A percentile compares a stretch with the other conserved stretches of the same genome.
These are phyloP conservation scores for Populus hybrid DNA, from an alignment of 441 rosid genomes.

Conservation along the genomic window DNA sequence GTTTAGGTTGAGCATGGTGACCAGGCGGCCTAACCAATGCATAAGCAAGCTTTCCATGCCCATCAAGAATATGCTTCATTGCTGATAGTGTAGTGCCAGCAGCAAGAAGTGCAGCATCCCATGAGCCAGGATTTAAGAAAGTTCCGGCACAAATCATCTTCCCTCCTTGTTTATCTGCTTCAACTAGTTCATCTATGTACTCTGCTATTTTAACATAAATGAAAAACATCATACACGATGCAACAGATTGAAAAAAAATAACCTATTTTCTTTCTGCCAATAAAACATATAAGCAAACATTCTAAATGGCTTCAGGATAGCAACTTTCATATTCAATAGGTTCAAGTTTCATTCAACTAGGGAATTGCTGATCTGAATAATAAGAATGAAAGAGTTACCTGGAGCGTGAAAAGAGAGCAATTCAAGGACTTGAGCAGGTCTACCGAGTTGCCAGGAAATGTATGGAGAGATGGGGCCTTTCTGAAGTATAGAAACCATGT, in stretches of 20 bases:
- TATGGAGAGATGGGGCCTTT: slow-evolving; percentile 70
- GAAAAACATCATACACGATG: not conserved
- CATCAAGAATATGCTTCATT: slow-evolving; percentile 65
- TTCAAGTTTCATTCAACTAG: not conserved
- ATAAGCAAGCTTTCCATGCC: slow-evolving; percentile 56
- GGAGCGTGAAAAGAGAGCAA: slow-evolving; percentile 67
- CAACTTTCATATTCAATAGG: not conserved
- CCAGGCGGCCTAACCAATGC: slow-evolving; percentile 93
- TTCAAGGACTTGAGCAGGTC: slow-evolving; percentile 47
- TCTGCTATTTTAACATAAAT: slow-evolving; percentile 33
- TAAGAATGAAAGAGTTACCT: slow-evolving; percentile 30
- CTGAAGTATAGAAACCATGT: slow-evolving; percentile 73
- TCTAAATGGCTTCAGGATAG: not conserved
- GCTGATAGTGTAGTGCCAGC: slow-evolving; percentile 79
- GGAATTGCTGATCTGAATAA: not conserved
- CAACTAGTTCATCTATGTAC: slow-evolving; percentile 50
- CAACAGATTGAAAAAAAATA: not conserved
- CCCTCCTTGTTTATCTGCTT: slow-evolving; percentile 53
- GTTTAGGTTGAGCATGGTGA: slow-evolving; percentile 84
- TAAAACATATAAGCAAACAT: not conserved
- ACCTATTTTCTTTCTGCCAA: not conserved
- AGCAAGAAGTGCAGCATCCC: slow-evolving; percentile 73
- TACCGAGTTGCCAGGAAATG: slow-evolving; percentile 66
- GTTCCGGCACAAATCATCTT: slow-evolving; percentile 56
- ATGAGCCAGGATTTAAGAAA: slow-evolving; percentile 71